These are phyloP conservation scores for Pseudogymnoascus sp. DNA, from an alignment of 2,329 filamentous ascomycete genomes.

Conservation along the genomic window DNA sequence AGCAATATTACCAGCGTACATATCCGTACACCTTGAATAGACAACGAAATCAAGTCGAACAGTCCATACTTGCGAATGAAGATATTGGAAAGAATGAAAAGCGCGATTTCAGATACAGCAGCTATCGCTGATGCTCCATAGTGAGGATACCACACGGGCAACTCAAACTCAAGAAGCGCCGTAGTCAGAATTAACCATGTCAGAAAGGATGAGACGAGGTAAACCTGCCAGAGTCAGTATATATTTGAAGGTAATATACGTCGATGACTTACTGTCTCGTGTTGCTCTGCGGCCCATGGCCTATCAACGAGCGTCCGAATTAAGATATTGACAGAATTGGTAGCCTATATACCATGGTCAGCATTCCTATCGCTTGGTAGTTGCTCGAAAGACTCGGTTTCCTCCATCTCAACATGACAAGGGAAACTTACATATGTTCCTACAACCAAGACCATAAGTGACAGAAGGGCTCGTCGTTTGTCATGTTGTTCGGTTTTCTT, in stretches of 20 bases:
- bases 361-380: neutral
- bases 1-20: slow-evolving; percentile 30
- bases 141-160: slow-evolving; percentile 55
- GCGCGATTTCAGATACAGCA: slow-evolving; percentile 46
- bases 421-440: slow-evolving; percentile 34
- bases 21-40: slow-evolving; percentile 24
- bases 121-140: slow-evolving; percentile 56
- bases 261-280: slow-evolving; percentile 25
- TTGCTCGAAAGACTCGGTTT: neutral
- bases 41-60: slow-evolving; percentile 21
- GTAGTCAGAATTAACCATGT: slow-evolving; percentile 56
- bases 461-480: slow-evolving; percentile 38
- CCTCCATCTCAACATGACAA: slow-evolving; percentile 12
- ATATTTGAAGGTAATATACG: neutral
- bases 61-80: slow-evolving; percentile 17
- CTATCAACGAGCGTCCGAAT: slow-evolving; percentile 18
- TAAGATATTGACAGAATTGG: slow-evolving; percentile 25
- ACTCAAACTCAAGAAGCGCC: slow-evolving; percentile 43
- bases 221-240: slow-evolving; percentile 35
- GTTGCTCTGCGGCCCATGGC: slow-evolving; percentile 23
- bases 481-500: slow-evolving; percentile 31
- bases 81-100: slow-evolving; percentile 34
- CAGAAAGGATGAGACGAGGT: slow-evolving; percentile 53
- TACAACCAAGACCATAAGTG: slow-evolving; percentile 30
- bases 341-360: slow-evolving; percentile 34